phyloP scores from a whole-genome alignment of 768 basidiomycete genomes.

The Russula sp. region DNA sequence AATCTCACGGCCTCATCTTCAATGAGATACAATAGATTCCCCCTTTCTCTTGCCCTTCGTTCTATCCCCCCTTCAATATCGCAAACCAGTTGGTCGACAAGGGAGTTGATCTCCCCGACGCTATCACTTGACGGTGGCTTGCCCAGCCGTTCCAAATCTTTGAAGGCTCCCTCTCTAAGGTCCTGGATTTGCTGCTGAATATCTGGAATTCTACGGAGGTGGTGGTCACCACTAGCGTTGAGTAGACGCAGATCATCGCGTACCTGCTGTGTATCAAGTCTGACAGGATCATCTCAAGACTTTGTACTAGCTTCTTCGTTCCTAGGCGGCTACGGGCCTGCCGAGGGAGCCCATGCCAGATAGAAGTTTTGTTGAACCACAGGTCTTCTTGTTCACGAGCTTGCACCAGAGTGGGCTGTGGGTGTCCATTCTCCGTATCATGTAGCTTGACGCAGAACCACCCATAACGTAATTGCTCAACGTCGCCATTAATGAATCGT shows the following conservation, averaged over 20 bases:
- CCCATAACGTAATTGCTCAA: neutral
- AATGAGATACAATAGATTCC: conserved; percentile 22
- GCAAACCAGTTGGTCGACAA: conserved; percentile 39
- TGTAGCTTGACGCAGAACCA: conserved; percentile 18
- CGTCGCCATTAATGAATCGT: neutral
- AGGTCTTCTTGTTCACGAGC: neutral
- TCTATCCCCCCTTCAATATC: conserved; percentile 40
- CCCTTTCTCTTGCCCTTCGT: conserved; percentile 34
- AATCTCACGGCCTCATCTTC: conserved; percentile 1
- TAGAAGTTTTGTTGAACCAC: neutral
- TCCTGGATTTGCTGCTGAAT: conserved; percentile 47
- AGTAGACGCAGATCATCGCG: neutral
- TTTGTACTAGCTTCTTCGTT: neutral
- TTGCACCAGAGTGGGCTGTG: neutral
- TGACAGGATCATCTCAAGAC: conserved; percentile 8
- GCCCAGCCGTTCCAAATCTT: conserved; percentile 32
- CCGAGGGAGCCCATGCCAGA: neutral
- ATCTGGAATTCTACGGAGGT: conserved; percentile 42
- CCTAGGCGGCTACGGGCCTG: neutral
- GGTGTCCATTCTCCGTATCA: neutral
- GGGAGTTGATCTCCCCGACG: conserved; percentile 40
- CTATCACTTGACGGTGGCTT: conserved; percentile 46
- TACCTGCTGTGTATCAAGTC: neutral
- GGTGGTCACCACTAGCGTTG: neutral
- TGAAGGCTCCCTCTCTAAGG: conserved; percentile 29